Evolutionary conservation across 495 filamentous ascomycete species (phyloP), one percentile per base, ranked within the genome.

Genomic region (Saxophila tyrrhenica): DNA sequence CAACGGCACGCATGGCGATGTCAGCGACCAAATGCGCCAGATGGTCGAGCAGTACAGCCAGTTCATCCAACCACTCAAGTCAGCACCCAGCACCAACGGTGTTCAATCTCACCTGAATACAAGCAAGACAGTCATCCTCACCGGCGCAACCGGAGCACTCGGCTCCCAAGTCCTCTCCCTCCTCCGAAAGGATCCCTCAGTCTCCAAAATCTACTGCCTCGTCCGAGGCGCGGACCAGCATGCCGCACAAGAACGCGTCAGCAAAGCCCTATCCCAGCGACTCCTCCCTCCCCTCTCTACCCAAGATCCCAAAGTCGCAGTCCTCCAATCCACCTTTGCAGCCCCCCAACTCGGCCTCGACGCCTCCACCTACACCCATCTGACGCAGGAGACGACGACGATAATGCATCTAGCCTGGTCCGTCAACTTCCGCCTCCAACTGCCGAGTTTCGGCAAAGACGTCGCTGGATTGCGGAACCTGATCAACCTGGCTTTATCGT

Each of bases 371-470:
- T 75, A 77, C 55, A 54, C 64, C 1, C 48, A 62, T 0, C 60
- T 85, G 0, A 65, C 62, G 1, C 60, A 60, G 2, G 65, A 68
- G 49, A 67, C 70, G 0, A 79, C 76, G 2, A 57, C 69, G 0
- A 67, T 83, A 23, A 75, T 84, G 48, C 83, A 86, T 64, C 73
- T 76, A n/a, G 83, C 81, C 35, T 87, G 83, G 83, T 75, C 79
- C 3, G 83, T 86, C 23, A 85, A 86, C 64, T 87, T 86, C 72
- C 82, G 78, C 55, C 69, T 79, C 59, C 69, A 72, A 3, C 69
- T 85, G 3, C 62, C 67, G n/a, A 79, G 74, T 55, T 84, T 86
- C 61, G 75, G 71, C 17, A 63, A 64, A 21, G 73, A 78, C 38
- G 74, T 86, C 54, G 67, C 70, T 1, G 77, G 50, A 23, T 64